Evolutionary conservation across 371 early-diverging fungal genomes (phyloP).

Genomic region (Globomyces sp.): DNA sequence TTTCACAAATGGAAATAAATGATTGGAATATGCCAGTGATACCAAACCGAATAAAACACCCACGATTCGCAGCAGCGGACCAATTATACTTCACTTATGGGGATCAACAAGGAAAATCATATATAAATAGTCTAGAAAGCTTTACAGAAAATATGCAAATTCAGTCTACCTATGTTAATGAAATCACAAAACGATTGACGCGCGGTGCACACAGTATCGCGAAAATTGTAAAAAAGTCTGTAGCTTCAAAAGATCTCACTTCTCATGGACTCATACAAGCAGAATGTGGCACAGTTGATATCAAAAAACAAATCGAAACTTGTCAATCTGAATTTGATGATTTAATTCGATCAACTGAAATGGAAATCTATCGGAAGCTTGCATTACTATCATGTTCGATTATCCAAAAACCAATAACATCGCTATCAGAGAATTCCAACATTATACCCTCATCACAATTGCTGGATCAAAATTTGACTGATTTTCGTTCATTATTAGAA

Average conservation of each 20-base stretch:
- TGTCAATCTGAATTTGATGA: background rate
- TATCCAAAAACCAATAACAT: background rate
- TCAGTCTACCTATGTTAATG: slow-evolving; percentile 4
- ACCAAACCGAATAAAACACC: background rate
- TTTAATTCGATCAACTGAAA: background rate
- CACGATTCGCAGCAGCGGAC: background rate
- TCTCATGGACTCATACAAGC: no score
- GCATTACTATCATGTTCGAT: background rate
- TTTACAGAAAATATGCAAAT: slow-evolving; percentile 48
- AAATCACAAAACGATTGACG: slow-evolving; percentile 16
- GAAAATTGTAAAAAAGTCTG: slow-evolving; percentile 13
- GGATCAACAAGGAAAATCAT: slow-evolving; percentile 63
- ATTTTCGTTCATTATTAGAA: background rate
- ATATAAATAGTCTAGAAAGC: slow-evolving; percentile 59
- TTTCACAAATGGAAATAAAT: slow-evolving; percentile 10
- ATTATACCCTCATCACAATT: background rate
- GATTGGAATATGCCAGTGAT: background rate
- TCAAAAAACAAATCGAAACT: slow-evolving; percentile 4
- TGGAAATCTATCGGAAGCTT: background rate
- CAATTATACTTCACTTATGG: slow-evolving; percentile 33
- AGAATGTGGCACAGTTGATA: slow-evolving; percentile 2
- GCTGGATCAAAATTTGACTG: background rate
- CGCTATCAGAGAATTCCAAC: background rate
- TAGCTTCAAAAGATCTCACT: background rate
- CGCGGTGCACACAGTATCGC: slow-evolving; percentile 21